phyloP scores from a whole-genome alignment of 108 stramenopile genomes.

The Chaetoceros tenuissimus region DNA sequence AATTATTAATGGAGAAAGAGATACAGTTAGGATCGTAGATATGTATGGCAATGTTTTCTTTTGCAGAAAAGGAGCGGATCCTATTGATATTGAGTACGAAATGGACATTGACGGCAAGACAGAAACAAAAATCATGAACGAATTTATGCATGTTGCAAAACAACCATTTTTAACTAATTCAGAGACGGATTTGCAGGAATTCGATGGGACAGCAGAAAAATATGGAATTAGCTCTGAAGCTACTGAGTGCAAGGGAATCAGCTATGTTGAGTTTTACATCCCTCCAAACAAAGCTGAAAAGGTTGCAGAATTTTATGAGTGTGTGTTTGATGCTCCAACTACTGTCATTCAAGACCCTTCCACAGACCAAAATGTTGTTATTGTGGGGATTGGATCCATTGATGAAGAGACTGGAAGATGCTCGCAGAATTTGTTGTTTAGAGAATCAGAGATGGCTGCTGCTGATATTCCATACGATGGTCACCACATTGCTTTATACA shows the following conservation, averaged over 20 bases:
- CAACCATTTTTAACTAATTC: slow-evolving; percentile 1
- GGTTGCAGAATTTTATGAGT: slow-evolving; percentile 45
- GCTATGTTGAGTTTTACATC: slow-evolving; percentile 41
- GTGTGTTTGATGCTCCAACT: slow-evolving; percentile 40
- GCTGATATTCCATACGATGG: slow-evolving; percentile 29
- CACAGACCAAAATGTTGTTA: slow-evolving; percentile 15
- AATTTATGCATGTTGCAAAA: neutral
- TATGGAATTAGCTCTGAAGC: neutral
- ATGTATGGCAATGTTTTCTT: slow-evolving; percentile 20
- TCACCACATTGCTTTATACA: slow-evolving; percentile 43
- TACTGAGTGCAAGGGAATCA: slow-evolving; percentile 28
- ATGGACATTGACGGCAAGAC: slow-evolving; percentile 9
- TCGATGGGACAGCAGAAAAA: too few species aligned
- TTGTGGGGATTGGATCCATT: slow-evolving; percentile 41
- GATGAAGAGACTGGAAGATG: slow-evolving; percentile 20
- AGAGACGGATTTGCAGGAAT: slow-evolving; percentile 13
- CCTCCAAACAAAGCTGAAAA: slow-evolving; percentile 19
- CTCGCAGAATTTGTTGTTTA: slow-evolving; percentile 35
- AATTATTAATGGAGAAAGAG: slow-evolving; percentile 6
- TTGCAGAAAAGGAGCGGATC: slow-evolving; percentile 10
- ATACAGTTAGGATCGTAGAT: slow-evolving; percentile 16
- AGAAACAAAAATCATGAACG: slow-evolving; percentile 2
- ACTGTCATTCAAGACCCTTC: slow-evolving; percentile 11
- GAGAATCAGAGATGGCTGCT: slow-evolving; percentile 11
- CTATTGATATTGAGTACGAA: slow-evolving; percentile 2